These are phyloP conservation scores for Blastomyces gilchristii DNA, from an alignment of 2,329 filamentous ascomycete genomes.

Conservation along the genomic window DNA sequence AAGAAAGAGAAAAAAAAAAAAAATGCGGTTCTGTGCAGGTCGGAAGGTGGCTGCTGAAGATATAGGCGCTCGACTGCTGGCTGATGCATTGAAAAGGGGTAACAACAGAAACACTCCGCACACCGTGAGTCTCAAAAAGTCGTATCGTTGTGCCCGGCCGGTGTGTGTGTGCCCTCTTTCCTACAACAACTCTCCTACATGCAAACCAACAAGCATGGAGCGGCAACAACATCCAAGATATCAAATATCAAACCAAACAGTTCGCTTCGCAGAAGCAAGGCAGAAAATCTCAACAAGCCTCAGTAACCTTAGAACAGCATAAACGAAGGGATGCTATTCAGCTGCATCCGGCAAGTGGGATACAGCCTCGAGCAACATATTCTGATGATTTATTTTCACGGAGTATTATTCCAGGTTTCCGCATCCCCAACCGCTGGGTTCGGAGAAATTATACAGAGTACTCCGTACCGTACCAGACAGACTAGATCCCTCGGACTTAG, in stretches of 20 bases:
- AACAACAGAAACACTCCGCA: background rate
- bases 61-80: background rate
- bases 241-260: background rate
- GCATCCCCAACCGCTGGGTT: too few species aligned
- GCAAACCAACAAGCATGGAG: too few species aligned
- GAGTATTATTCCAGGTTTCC: background rate
- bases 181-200: too few species aligned
- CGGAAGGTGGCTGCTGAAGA: background rate
- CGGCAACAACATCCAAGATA: too few species aligned
- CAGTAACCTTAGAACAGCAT: background rate
- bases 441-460: too few species aligned
- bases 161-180: too few species aligned
- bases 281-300: background rate
- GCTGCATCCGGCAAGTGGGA: background rate
- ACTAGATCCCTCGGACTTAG: too few species aligned
- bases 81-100: background rate
- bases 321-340: background rate
- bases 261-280: background rate
- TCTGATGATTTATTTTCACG: too few species aligned
- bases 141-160: too few species aligned
- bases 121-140: background rate
- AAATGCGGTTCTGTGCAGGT: background rate
- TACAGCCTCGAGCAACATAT: too few species aligned
- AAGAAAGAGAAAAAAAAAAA: background rate
- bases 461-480: too few species aligned